These are phyloP conservation scores for Phytophthora citrophthora DNA, from an alignment of 352 stramenopile genomes.

Conservation along the genomic window DNA sequence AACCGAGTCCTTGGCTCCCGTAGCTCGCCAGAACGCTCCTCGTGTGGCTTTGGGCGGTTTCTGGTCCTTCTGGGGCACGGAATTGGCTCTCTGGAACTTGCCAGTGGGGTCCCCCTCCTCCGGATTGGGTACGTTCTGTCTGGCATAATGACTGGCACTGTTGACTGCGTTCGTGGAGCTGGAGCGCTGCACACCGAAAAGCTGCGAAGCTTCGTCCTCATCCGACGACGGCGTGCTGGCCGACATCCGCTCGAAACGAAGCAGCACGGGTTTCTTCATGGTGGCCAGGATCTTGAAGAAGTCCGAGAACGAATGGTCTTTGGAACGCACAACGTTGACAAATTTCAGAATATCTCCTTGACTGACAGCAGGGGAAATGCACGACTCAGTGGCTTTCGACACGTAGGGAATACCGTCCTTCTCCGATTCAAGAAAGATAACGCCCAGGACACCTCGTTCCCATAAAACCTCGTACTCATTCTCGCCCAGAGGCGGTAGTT, in stretches of 20 bases:
- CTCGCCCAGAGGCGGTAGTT: constrained; percentile 72
- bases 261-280: constrained; percentile 89
- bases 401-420: constrained; percentile 88
- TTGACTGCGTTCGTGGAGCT: constrained; percentile 52
- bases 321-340: constrained; percentile 86
- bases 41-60: constrained; percentile 43
- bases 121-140: constrained; percentile 33
- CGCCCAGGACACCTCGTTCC: constrained; percentile 85
- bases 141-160: constrained; percentile 28
- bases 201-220: constrained; percentile 44
- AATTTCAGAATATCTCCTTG: constrained; percentile 85
- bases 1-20: constrained; percentile 48
- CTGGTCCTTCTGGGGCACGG: constrained; percentile 61
- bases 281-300: constrained; percentile 92
- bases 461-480: constrained; percentile 90
- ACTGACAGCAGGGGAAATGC: constrained; percentile 72
- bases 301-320: constrained; percentile 88
- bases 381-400: constrained; percentile 88
- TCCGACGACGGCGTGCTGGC: constrained; percentile 57
- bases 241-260: constrained; percentile 78
- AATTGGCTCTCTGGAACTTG: constrained; percentile 67
- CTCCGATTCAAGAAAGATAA: constrained; percentile 89
- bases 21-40: constrained; percentile 67
- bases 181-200: constrained; percentile 53
- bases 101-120: constrained; percentile 27